Evolutionary conservation across 192 early-diverging fungal species (phyloP), one percentile per base, ranked within the genome.

Genomic region (Coemansia pectinata): DNA sequence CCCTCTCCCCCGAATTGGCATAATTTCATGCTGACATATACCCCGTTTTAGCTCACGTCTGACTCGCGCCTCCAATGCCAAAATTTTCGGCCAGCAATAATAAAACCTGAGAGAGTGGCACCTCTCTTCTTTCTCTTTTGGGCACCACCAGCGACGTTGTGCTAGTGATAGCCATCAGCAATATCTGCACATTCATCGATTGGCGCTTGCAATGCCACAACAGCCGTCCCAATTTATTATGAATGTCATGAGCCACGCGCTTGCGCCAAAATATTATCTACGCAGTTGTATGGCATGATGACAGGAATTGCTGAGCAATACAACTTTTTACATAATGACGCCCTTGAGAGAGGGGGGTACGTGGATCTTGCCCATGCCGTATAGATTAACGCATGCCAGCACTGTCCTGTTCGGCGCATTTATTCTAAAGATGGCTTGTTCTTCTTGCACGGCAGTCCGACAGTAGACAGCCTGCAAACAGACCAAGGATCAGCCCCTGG

Each of bases 151-250:
- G 25, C 52, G 52, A 55, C 52, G 23, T 55, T 55, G 52, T 55
- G 12, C 52, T 55, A 55, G 52, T 5, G 52, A 55, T 55, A 55
- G 52, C 52, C 52, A 55, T 25, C 53, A 55, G 73, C 67, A 81
- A 81, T 81, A 72, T 76, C 79, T 81, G 79, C 79, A 76, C 45
- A 62, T 25, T 40, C 72, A 76, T 81, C 74, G 73, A 81, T 81
- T 48, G n/a, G 9, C 48, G 39, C 52, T 55, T 33, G 66, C 39
- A 68, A 68, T 68, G 66, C 55, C 52, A 55, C 52, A 55, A 55
- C 7, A 55, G 52, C 52, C 52, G 52, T 29, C 52, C 47, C 47
- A 50, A 19, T 50, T 21, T 23, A 29, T 55, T 55, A 10, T 29
- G 25, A 29, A 29, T 29, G 52, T 55, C 27, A 29, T 55, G 52